These are phyloP conservation scores for Wilhelminamyces savonicus DNA, from an alignment of 805 yeast species.

Conservation along the genomic window DNA sequence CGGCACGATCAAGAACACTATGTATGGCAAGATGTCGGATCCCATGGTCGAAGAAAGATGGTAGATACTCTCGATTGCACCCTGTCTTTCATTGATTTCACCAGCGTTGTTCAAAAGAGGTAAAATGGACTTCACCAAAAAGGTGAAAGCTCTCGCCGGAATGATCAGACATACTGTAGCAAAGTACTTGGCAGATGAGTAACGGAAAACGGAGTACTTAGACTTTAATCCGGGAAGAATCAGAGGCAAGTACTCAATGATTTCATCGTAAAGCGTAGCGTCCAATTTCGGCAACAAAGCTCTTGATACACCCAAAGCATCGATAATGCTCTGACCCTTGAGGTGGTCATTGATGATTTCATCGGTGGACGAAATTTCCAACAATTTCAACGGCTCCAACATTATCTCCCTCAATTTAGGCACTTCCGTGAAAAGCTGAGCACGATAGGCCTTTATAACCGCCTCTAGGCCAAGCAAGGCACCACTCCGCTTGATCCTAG, in stretches of 20 bases:
- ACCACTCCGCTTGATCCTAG: constrained; percentile 79
- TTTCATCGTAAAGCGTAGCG: constrained; percentile 38
- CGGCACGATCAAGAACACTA: constrained; percentile 92
- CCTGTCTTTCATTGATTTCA: constrained; percentile 70
- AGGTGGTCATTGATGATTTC: constrained; percentile 33
- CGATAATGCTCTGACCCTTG: constrained; percentile 76
- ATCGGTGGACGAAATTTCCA: constrained; percentile 18
- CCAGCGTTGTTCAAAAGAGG: constrained; percentile 80
- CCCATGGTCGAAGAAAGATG: constrained; percentile 86
- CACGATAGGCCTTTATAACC: constrained; percentile 49
- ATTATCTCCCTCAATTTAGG: constrained; percentile 63
- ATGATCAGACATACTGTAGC: constrained; percentile 68
- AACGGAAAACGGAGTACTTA: constrained; percentile 75
- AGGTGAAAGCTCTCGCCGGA: constrained; percentile 69
- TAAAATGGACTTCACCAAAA: constrained; percentile 66
- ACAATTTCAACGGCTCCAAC: constrained; percentile 54
- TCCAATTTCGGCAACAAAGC: constrained; percentile 64
- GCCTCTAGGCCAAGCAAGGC: constrained; percentile 64
- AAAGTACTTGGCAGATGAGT: constrained; percentile 83
- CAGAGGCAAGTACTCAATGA: constrained; percentile 35
- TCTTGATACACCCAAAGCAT: constrained; percentile 75
- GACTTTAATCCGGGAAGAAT: constrained; percentile 59
- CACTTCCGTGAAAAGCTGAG: constrained; percentile 47
- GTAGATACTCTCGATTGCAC: constrained; percentile 86
- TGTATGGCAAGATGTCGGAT: constrained; percentile 82